These are phyloP conservation scores for Colletotrichum spinosum DNA, from an alignment of 2,329 filamentous ascomycete species.

Conservation along the genomic window DNA sequence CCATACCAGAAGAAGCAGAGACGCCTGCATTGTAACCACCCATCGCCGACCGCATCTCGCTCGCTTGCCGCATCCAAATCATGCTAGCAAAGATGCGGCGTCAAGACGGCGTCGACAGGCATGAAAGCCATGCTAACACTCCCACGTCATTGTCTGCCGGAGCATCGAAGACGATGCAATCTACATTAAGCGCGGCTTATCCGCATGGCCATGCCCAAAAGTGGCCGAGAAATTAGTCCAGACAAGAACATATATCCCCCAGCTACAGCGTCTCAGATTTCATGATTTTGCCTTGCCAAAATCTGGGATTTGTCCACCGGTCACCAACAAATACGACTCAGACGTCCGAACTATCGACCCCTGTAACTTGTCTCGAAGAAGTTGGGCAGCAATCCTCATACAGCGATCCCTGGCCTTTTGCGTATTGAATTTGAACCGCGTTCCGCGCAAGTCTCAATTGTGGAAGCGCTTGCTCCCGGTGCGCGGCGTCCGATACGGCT, in stretches of 20 bases:
- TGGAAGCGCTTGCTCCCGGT: slow-evolving; percentile 25
- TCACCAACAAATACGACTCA: slow-evolving; percentile 26
- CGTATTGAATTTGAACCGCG: slow-evolving; percentile 2
- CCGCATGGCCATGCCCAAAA: no score
- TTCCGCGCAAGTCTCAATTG: slow-evolving; percentile 10
- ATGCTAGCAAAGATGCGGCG: slow-evolving; percentile 15
- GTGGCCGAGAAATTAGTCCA: background rate
- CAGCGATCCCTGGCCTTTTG: slow-evolving; percentile 27
- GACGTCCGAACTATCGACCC: slow-evolving; percentile 28
- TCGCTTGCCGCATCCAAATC: slow-evolving; percentile 2
- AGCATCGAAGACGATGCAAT: no score
- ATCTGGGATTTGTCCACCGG: slow-evolving; percentile 14
- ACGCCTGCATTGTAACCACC: slow-evolving; percentile 25
- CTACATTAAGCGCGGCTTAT: no score
- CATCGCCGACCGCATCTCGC: slow-evolving; percentile 19
- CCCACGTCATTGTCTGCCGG: slow-evolving; percentile 28
- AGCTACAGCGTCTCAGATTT: slow-evolving; percentile 12
- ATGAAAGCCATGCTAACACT: slow-evolving; percentile 15
- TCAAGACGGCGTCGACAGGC: slow-evolving; percentile 12
- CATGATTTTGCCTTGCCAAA: slow-evolving; percentile 10
- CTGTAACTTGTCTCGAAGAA: slow-evolving; percentile 28
- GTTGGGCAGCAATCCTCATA: slow-evolving; percentile 33
- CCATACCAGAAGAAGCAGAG: slow-evolving; percentile 15
- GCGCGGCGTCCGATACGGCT: slow-evolving; percentile 6
- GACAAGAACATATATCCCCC: slow-evolving; percentile 16